These are phyloP conservation scores for Penicillium simplicissimum DNA, from an alignment of 495 filamentous ascomycete genomes.

Conservation along the genomic window DNA sequence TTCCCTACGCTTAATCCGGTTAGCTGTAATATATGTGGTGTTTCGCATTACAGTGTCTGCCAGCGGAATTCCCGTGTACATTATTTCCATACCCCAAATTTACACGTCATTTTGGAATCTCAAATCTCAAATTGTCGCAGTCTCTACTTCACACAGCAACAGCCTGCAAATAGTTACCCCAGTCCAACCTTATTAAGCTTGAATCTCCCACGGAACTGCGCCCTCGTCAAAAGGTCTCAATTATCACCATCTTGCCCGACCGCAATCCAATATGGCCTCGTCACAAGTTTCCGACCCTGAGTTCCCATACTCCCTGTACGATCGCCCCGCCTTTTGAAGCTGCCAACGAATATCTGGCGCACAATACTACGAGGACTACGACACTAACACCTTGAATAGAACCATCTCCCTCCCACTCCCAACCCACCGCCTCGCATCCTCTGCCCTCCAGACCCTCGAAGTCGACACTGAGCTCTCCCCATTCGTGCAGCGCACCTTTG, in stretches of 20 bases:
- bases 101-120: background rate
- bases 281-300: constrained; percentile 45
- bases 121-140: background rate
- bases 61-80: background rate
- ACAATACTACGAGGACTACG: background rate
- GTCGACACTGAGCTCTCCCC: constrained; percentile 90
- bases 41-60: background rate
- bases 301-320: constrained; percentile 75
- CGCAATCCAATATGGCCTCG: constrained; percentile 21
- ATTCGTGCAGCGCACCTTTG: constrained; percentile 71
- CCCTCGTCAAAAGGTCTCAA: background rate
- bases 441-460: constrained; percentile 71
- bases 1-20: background rate
- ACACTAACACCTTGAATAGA: constrained; percentile 41
- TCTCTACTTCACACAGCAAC: background rate
- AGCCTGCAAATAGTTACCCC: background rate
- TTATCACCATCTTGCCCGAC: background rate
- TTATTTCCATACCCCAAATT: background rate
- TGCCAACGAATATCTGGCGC: background rate
- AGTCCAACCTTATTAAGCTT: background rate
- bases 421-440: constrained; percentile 72
- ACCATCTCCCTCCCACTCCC: constrained; percentile 83
- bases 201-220: background rate
- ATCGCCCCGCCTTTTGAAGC: constrained; percentile 6
- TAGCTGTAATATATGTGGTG: background rate